Conservation (phyloP, 1,284 basidiomycete species). For the Dichomitus squalens region DNA sequence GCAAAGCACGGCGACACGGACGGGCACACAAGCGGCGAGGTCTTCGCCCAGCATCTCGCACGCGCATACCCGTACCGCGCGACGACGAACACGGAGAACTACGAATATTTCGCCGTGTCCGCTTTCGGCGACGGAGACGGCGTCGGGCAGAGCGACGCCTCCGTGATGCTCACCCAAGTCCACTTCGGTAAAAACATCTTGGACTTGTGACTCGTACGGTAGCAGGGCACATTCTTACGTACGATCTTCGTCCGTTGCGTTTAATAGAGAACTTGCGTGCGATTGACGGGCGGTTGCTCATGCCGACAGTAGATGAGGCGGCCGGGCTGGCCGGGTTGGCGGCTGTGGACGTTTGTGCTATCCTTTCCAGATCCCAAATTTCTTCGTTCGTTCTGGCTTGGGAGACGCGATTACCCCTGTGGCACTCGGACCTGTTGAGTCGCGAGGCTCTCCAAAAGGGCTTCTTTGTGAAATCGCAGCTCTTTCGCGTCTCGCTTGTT, state of each 20-base stretch:
- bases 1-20: conserved; percentile 45
- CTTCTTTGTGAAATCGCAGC: too few species aligned
- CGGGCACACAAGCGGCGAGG: conserved; percentile 49
- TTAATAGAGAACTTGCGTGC: background rate
- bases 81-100: conserved; percentile 1
- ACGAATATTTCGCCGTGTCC: conserved; percentile 4
- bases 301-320: background rate
- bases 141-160: background rate
- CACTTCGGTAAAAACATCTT: background rate
- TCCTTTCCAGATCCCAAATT: too few species aligned
- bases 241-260: background rate
- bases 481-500: too few species aligned
- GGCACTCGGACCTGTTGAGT: too few species aligned
- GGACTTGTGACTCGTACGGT: background rate
- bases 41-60: conserved; percentile 40
- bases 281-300: background rate
- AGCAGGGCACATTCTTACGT: background rate
- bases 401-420: too few species aligned
- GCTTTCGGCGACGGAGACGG: conserved; percentile 3
- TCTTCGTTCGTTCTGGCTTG: too few species aligned
- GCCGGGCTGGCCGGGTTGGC: background rate
- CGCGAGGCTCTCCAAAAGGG: too few species aligned
- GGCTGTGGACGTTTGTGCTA: background rate
- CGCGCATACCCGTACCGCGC: conserved; percentile 41
- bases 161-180: conserved; percentile 1